Conservation (phyloP, 2,329 filamentous ascomycete genomes). For the Tolypocladium amazonense region DNA sequence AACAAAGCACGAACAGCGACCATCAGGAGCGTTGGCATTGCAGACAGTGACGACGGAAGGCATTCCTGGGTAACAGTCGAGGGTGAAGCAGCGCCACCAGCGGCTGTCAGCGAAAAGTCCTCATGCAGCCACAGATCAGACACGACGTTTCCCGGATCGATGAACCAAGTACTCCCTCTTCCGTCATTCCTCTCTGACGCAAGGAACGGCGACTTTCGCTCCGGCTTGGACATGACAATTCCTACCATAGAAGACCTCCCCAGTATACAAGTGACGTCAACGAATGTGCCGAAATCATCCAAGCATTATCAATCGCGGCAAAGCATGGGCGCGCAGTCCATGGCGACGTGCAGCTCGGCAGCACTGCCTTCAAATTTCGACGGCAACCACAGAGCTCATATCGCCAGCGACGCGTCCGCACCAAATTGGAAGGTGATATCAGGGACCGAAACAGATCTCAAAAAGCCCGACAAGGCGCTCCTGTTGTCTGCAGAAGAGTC, state of each 20-base stretch:
- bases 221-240: slow-evolving; percentile 15
- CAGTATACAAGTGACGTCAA: slow-evolving; percentile 9
- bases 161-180: slow-evolving; percentile 19
- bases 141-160: slow-evolving; percentile 17
- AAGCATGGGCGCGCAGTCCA: slow-evolving; percentile 15
- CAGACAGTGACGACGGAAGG: slow-evolving; percentile 14
- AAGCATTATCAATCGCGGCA: slow-evolving; percentile 8
- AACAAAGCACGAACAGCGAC: slow-evolving; percentile 12
- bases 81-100: slow-evolving; percentile 10
- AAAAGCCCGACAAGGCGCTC: slow-evolving; percentile 12
- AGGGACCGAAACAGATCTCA: slow-evolving; percentile 13
- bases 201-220: slow-evolving; percentile 14
- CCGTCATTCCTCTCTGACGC: slow-evolving; percentile 15
- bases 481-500: slow-evolving; percentile 7
- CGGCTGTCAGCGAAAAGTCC: slow-evolving; percentile 14
- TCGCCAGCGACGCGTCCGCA: slow-evolving; percentile 4
- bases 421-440: slow-evolving; percentile 10
- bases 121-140: slow-evolving; percentile 13
- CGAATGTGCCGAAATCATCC: slow-evolving; percentile 2
- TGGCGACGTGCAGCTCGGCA: slow-evolving; percentile 21
- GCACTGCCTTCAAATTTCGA: slow-evolving; percentile 14
- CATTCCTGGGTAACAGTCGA: slow-evolving; percentile 26
- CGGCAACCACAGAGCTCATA: too few relatives aligned
- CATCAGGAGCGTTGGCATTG: slow-evolving; percentile 9
- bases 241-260: slow-evolving; percentile 17